Evolutionary conservation across 2,329 filamentous ascomycete species (phyloP).

Genomic region (Calycina herbarum): DNA sequence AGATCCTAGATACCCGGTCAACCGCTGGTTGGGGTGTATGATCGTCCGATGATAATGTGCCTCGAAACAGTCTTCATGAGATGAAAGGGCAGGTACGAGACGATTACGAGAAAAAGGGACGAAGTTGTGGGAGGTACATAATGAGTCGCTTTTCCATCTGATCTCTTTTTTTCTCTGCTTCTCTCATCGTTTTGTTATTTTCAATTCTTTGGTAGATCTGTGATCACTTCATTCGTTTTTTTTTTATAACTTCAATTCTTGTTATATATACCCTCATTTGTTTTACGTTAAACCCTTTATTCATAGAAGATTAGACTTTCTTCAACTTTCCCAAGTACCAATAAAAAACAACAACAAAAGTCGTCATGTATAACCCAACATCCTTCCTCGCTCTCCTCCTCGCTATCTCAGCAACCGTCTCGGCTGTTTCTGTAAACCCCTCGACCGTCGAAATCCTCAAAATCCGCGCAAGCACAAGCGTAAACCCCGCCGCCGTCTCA

Average conservation of each 20-base stretch:
- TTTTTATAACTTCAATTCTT: neutral
- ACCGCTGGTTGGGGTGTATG: neutral
- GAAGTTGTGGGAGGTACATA: neutral
- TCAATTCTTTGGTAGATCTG: constrained; percentile 5
- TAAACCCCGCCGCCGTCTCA: constrained; percentile 37
- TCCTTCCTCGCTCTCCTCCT: constrained; percentile 21
- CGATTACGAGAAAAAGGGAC: neutral
- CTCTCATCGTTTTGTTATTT: neutral
- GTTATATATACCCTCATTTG: constrained; percentile 1
- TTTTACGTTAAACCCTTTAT: neutral
- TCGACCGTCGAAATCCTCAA: constrained; percentile 29
- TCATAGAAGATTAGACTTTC: neutral
- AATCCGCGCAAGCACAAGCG: constrained; percentile 28
- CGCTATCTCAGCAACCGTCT: constrained; percentile 11
- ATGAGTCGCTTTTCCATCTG: neutral
- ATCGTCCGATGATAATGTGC: neutral
- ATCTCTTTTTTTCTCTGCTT: neutral
- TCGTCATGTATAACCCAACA: constrained; percentile 24
- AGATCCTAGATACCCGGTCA: neutral
- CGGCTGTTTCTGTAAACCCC: constrained; percentile 9
- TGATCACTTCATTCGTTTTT: constrained; percentile 16
- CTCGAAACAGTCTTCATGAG: neutral
- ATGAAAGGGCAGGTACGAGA: neutral
- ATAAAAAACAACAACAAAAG: neutral
- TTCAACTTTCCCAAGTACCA: neutral